Evolutionary conservation across 148 eudicot genomes (phyloP), one percentile per base, ranked within the genome.

Genomic region (Drosera capensis): DNA sequence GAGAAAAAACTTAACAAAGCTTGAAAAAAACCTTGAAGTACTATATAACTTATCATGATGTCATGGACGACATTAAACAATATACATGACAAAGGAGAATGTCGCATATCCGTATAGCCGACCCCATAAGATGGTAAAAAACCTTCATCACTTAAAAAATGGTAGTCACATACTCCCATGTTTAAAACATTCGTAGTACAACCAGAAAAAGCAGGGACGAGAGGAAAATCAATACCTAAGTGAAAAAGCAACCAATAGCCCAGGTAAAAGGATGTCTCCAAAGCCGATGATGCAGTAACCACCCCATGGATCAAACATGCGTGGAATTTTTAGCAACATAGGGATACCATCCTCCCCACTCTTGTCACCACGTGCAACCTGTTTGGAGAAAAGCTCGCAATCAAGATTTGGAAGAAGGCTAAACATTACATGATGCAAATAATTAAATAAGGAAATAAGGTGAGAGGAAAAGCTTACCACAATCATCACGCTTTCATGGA

Each of bases 301-400:
- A 22, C 95, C 95, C 99, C 99, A 92, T 55, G 95, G 99, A 60
- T 92, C 99, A 65, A 71, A 77, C 82, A 92, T 79, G 36, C 99
- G 71, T 7, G 99, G 99, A 41, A 92, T 92, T 68, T 92, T 92
- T 52, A 92, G 53, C 51, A 92, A 66, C 99, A 92, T 85, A 22
- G 99, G 99, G 8, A 92, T 85, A 30, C 99, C 99, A 65, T 92
- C 95, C 65, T 92, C 95, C 52, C 99, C 99, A 56, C 94, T 92
- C 44, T 67, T 73, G 64, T 85, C 95, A 43, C 99, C 99, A 36
- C 95, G 94, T 21, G 99, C 99, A 48, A 92, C 99, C 99, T 92
- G n/a, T n/a, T n/a, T n/a, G n/a, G n/a, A n/a, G n/a, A n/a, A n/a
- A n/a, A n/a, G n/a, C n/a, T n/a, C n/a, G n/a, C n/a, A n/a, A n/a